Evolutionary conservation across 2,329 filamentous ascomycete genomes (phyloP).

Genomic region (Furcasterigmium furcatum): DNA sequence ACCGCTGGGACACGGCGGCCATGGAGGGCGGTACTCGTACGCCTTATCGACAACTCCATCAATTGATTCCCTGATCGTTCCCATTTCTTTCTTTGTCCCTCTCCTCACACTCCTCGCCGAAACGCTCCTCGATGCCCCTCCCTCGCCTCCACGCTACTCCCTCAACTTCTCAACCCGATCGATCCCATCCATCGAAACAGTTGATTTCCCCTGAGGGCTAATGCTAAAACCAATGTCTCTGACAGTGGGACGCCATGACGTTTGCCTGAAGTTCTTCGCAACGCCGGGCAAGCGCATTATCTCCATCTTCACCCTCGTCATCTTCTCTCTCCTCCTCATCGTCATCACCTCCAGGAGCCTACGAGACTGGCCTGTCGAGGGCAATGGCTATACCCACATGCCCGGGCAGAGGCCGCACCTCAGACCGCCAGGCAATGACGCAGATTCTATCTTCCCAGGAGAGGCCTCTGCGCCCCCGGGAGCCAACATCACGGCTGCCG

Average conservation of each 20-base stretch:
- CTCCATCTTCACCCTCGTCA: conserved; percentile 18
- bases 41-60: too few species aligned
- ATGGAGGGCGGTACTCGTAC: too few species aligned
- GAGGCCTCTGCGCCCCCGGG: not conserved
- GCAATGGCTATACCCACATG: conserved; percentile 19
- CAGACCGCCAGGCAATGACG: not conserved
- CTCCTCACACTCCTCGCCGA: too few species aligned
- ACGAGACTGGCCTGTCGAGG: conserved; percentile 22
- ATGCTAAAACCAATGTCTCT: too few species aligned
- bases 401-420: conserved; percentile 2
- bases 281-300: conserved; percentile 25
- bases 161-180: too few species aligned
- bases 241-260: conserved; percentile 9
- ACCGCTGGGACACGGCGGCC: too few species aligned
- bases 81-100: too few species aligned
- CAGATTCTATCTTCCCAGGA: not conserved
- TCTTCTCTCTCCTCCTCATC: conserved; percentile 23
- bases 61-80: too few species aligned
- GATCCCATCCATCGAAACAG: too few species aligned
- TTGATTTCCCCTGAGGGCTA: too few species aligned
- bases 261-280: conserved; percentile 8
- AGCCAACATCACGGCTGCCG: not conserved
- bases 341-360: conserved; percentile 28
- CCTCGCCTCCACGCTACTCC: too few species aligned
- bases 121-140: too few species aligned